These are phyloP conservation scores for Panellus pusillus DNA, from an alignment of 768 basidiomycete species.

Conservation along the genomic window DNA sequence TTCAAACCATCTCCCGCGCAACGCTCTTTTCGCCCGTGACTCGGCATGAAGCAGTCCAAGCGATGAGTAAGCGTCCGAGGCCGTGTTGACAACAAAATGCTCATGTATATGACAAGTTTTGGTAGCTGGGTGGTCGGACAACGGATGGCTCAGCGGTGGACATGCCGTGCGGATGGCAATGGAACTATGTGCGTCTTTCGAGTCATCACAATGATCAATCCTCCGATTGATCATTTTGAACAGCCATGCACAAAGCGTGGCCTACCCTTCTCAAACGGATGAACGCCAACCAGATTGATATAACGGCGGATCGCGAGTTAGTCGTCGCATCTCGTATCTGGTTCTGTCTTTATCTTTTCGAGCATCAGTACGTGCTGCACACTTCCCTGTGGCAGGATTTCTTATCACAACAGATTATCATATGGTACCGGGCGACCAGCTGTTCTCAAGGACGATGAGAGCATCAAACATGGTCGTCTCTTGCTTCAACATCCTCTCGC, in stretches of 20 bases:
- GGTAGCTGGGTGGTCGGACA: slow-evolving; percentile 92
- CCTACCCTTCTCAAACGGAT: slow-evolving; percentile 77
- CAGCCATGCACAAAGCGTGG: slow-evolving; percentile 93
- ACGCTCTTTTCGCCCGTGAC: slow-evolving; percentile 86
- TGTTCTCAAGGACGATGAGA: slow-evolving; percentile 90
- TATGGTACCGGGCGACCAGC: slow-evolving; percentile 94
- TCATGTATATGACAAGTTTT: slow-evolving; percentile 52
- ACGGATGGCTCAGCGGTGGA: slow-evolving; percentile 92
- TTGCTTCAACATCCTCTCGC: slow-evolving; percentile 85
- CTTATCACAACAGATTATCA: slow-evolving; percentile 60
- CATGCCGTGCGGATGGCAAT: slow-evolving; percentile 98
- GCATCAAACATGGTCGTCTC: slow-evolving; percentile 77
- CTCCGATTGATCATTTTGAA: not conserved
- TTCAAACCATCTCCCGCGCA: slow-evolving; percentile 79
- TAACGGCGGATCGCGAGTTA: slow-evolving; percentile 70
- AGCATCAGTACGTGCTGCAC: slow-evolving; percentile 74
- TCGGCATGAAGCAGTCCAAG: slow-evolving; percentile 86
- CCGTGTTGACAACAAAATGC: not conserved
- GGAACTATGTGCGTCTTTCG: slow-evolving; percentile 69
- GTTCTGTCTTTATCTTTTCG: slow-evolving; percentile 93
- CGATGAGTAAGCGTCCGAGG: slow-evolving; percentile 72
- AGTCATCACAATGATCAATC: not conserved
- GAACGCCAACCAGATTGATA: slow-evolving; percentile 59
- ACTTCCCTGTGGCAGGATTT: not conserved
- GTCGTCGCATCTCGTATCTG: slow-evolving; percentile 84